Percentiles rank a stretch among this genome's conserved stretches.
Evolutionary conservation across 2,329 filamentous ascomycete genomes (phyloP).

Genomic region (Trichoderma sp.): DNA sequence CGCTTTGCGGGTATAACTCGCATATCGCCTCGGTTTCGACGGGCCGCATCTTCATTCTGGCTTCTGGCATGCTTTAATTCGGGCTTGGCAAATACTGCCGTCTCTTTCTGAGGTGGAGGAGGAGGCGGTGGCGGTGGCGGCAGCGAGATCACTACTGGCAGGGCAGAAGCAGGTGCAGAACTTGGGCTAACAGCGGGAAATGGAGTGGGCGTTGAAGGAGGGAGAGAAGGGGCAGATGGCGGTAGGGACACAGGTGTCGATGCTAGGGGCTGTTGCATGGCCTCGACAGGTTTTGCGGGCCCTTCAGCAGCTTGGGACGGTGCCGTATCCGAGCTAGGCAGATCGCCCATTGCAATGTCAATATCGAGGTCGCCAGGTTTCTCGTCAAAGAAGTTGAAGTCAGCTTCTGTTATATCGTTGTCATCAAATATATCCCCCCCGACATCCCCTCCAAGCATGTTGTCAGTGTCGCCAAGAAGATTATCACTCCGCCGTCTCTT

Average conservation of each 20-base stretch:
- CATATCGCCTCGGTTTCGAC: slow-evolving; percentile 40
- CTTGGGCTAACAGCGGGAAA: not conserved
- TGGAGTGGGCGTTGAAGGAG: slow-evolving; percentile 15
- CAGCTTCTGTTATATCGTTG: slow-evolving; percentile 77
- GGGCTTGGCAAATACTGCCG: slow-evolving; percentile 59
- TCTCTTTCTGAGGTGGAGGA: slow-evolving; percentile 34
- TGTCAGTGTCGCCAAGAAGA: slow-evolving; percentile 54
- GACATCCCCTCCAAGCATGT: slow-evolving; percentile 71
- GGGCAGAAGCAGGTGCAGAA: slow-evolving; percentile 23
- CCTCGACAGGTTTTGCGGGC: slow-evolving; percentile 27
- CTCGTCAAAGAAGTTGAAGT: slow-evolving; percentile 84
- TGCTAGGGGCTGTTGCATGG: slow-evolving; percentile 25
- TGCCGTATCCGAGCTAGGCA: slow-evolving; percentile 30
- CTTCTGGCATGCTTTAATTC: slow-evolving; percentile 63
- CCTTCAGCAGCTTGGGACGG: slow-evolving; percentile 31
- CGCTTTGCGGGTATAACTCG: slow-evolving; percentile 49
- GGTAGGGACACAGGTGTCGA: slow-evolving; percentile 4
- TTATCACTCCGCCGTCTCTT: slow-evolving; percentile 52
- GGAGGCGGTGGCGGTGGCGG: not conserved
- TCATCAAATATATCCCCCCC: slow-evolving; percentile 72
- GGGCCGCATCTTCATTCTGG: slow-evolving; percentile 48
- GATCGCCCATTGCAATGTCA: slow-evolving; percentile 40
- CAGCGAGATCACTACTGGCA: not conserved
- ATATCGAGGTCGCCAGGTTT: slow-evolving; percentile 50
- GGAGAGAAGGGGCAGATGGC: not conserved